Evolutionary conservation across 2,329 filamentous ascomycete species (phyloP).

Genomic region (Kalaharituber pfeilii): DNA sequence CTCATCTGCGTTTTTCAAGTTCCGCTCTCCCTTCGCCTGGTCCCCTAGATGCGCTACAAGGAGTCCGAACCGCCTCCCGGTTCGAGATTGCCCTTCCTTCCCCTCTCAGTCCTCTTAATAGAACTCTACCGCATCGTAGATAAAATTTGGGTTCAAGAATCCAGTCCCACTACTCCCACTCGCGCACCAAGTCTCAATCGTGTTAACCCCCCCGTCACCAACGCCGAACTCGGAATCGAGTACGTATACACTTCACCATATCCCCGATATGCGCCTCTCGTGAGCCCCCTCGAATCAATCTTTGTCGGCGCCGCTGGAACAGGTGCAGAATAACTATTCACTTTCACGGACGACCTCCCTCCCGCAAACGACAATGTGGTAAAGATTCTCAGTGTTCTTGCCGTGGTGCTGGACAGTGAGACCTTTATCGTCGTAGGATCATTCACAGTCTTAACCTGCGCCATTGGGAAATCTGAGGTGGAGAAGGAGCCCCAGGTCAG

Average conservation of each 20-base stretch:
- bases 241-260: constrained; percentile 47
- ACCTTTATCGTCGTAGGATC: constrained; percentile 44
- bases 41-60: no score
- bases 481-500: constrained; percentile 43
- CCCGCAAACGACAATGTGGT: constrained; percentile 47
- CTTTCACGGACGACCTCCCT: constrained; percentile 38
- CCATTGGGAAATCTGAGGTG: constrained; percentile 44
- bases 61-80: no score
- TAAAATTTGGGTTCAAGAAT: constrained; percentile 41
- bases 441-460: constrained; percentile 44
- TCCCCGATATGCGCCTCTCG: constrained; percentile 47
- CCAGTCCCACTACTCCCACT: constrained; percentile 40
- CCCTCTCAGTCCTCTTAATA: no score
- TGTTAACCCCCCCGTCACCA: constrained; percentile 45
- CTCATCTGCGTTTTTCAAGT: no score
- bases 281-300: constrained; percentile 48
- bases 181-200: constrained; percentile 41
- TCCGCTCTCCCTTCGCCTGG: no score
- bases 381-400: constrained; percentile 43
- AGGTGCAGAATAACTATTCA: constrained; percentile 37
- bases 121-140: constrained; percentile 10
- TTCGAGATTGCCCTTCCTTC: no score
- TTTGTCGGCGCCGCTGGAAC: constrained; percentile 40
- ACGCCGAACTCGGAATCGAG: constrained; percentile 40
- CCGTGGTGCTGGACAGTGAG: constrained; percentile 36